Base-by-base conservation (phyloP, 192 early-diverging fungal genomes). In the Podila epicladia region DNA sequence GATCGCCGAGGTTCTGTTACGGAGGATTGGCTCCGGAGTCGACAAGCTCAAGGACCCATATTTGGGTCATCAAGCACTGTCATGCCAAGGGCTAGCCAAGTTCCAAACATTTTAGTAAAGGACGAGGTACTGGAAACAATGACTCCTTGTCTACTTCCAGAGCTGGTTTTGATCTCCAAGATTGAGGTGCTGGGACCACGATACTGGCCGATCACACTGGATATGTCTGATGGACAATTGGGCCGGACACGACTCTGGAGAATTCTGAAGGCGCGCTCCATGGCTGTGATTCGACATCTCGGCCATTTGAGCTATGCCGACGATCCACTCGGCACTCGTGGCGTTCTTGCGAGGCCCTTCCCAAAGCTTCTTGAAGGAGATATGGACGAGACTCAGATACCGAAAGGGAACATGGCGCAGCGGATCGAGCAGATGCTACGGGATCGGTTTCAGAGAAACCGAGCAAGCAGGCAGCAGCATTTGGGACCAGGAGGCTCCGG, bases 121-220 rank as follows among this genome's bases (percentile, higher is more conserved):
- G 28, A 59, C 28, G 32, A 59, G 13, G 60, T 15, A 15, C 31
- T 89, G 15, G 74, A 71, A 8, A 72, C 87, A 66, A 75, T 85
- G 22, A 90, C 93, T 0, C 93, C 93, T 1, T 86, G 82, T 64
- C 72, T 93, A 11, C 73, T 93, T 6, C 93, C 94, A 11, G 83
- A 85, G 53, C 82, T 86, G 9, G 64, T 76, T 7, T 62, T 73
- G 22, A 87, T 94, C 41, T 64, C 85, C 20, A 82, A 65, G 22
- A 87, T 94, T 53, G 74, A 82, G 64, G 84, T 91, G 26, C 64
- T 84, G 31, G 84, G 86, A 33, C 85, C 90, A 8, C 75, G 91
- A 11, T 93, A 93, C 69, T 90, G 85, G 84, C 68, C 84, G 4
- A 79, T 86, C 22, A 77, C 38, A 11, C 58, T 90, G 33, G 83